Conservation (phyloP, 75 land plant genomes). For the Cryptomeria japonica region DNA sequence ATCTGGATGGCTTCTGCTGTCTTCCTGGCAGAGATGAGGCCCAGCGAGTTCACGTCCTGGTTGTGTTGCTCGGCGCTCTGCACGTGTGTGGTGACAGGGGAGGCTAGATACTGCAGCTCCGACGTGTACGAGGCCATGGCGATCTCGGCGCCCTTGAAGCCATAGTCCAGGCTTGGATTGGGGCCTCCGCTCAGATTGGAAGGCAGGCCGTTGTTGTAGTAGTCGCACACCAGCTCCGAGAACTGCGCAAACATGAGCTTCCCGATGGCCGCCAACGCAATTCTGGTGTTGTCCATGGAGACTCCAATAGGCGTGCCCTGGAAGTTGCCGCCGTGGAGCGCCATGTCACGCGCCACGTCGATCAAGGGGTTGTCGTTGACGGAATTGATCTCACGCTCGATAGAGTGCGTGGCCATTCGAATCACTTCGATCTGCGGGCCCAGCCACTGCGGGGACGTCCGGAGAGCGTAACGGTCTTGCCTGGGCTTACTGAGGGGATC, state of each 20-base stretch:
- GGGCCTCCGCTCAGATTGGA: conserved; percentile 45
- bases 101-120: too few relatives aligned
- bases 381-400: too few relatives aligned
- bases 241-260: conserved; percentile 3
- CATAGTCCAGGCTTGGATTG: conserved; percentile 47
- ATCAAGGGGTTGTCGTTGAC: conserved; percentile 24
- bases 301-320: conserved; percentile 59
- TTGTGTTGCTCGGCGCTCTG: too few relatives aligned
- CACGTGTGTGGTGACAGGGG: too few relatives aligned
- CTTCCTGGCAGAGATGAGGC: conserved; percentile 33
- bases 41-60: too few relatives aligned
- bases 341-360: conserved; percentile 16
- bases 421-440: too few relatives aligned
- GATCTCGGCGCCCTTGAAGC: too few relatives aligned
- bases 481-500: too few relatives aligned
- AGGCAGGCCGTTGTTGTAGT: conserved; percentile 52
- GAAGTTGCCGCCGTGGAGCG: conserved; percentile 39
- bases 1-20: conserved; percentile 53
- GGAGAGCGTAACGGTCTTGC: conserved; percentile 20
- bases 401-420: too few relatives aligned
- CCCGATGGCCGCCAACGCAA: conserved; percentile 45
- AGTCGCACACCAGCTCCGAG: conserved; percentile 12
- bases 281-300: conserved; percentile 54
- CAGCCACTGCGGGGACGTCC: conserved; percentile 18
- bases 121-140: too few relatives aligned